Base-by-base conservation (phyloP, 192 early-diverging fungal species). In the Glomus cerebriforme region DNA sequence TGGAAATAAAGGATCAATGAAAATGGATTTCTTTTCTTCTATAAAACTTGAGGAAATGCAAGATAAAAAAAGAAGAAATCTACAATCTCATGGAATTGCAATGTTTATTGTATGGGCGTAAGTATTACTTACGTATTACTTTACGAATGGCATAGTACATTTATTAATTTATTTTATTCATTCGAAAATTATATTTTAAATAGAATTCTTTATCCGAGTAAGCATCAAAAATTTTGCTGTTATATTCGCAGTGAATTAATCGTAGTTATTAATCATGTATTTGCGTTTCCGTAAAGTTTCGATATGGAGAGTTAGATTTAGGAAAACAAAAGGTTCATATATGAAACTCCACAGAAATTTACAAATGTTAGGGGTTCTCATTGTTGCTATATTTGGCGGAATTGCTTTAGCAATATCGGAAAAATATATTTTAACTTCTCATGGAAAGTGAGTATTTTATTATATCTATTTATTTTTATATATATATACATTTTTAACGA, bases 91-190 rank as follows among this genome's bases (percentile, higher is more conserved):
- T 47, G 77, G 77, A 34, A 79, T 79, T 54, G 77, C 37, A 17
- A 79, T 79, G 77, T 69, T 79, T 49, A 15, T 58, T 32, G 43
- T 47, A 17, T 79, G 77, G 77, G 39, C 35, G 74, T 75, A 62
- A 22, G 59, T 27, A 27, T 75, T n/a, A n/a, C n/a, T 75, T 26
- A 31, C 22, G 7, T 54, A 6, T 54, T 54, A 13, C 17, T 47
- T 54, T 31, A 17, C 13, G 5, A 19, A 43, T 19, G n/a, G n/a
- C n/a, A n/a, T n/a, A n/a, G n/a, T n/a, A n/a, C 34, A 10, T 29
- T 32, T 9, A 43, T 43, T 43, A 43, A 43, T 43, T 43, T n/a
- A n/a, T 9, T 43, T 43, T 3, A 26, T 0, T 26, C 9, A 26
- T 26, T 59, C 0, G 9, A 59, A 22, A 47, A 10, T 47, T 71